These are phyloP conservation scores for Inga oerstediana DNA, from an alignment of 306 rosid genomes.

Conservation along the genomic window DNA sequence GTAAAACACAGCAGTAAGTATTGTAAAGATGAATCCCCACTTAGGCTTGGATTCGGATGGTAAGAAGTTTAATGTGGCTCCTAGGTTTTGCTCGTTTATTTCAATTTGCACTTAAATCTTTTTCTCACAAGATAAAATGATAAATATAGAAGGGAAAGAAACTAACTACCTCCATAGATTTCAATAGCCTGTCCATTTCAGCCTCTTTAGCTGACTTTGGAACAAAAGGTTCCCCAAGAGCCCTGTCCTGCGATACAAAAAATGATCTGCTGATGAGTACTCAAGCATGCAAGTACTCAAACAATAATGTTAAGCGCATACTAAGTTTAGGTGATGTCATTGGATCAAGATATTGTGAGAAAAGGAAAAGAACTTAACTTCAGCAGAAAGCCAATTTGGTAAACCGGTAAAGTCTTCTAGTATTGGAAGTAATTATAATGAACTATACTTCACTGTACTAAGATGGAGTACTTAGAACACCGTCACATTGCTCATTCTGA, in stretches of 20 bases:
- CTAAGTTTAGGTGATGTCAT: slow-evolving; percentile 14
- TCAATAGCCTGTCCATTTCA: slow-evolving; percentile 88
- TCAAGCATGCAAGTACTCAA: background rate
- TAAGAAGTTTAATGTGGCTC: background rate
- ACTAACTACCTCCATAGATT: slow-evolving; percentile 87
- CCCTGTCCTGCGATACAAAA: slow-evolving; percentile 63
- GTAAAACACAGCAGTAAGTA: background rate
- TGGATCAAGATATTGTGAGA: slow-evolving; percentile 9
- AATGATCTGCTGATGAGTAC: slow-evolving; percentile 21
- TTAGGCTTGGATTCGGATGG: background rate
- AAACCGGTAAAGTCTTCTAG: background rate
- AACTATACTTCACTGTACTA: background rate
- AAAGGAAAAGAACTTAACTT: background rate
- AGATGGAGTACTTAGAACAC: background rate
- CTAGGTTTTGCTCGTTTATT: background rate
- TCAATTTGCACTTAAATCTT: background rate
- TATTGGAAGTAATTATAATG: background rate
- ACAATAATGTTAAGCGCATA: slow-evolving; percentile 16
- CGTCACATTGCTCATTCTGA: background rate
- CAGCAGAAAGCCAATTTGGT: background rate
- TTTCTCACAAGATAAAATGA: background rate
- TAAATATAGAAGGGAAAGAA: background rate
- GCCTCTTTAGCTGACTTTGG: slow-evolving; percentile 89
- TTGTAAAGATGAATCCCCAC: slow-evolving; percentile 1
- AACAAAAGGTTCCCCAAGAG: slow-evolving; percentile 84